Evolutionary conservation across 2,329 filamentous ascomycete species (phyloP), one percentile per base, ranked within the genome.

Genomic region (Talaromyces sp.): DNA sequence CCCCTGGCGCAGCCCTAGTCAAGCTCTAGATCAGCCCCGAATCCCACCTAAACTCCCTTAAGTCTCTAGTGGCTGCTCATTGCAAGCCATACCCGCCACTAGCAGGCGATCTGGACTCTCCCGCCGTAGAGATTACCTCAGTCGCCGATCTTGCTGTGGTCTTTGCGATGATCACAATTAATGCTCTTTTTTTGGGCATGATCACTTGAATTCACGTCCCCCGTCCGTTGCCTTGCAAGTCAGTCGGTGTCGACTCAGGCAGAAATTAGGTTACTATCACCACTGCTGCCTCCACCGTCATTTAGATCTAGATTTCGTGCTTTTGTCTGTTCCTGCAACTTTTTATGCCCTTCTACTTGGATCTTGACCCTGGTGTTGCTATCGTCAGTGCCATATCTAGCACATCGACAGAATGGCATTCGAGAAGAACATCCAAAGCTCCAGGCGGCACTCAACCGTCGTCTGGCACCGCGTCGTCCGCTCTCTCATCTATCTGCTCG

Each of bases 401-500:
- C 49, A 27, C 27, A 11, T 19, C 50, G 31, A 33, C 11, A 22
- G 6, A 37, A 66, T 66, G 64, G 43, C 60, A 11, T 22, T 60
- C 64, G 41, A 50, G 17, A 60, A 62, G n/a, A 57, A 59, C 5
- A 19, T 7, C 15, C 56, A 61, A 22, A 43, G 47, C 39, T 52
- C 57, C 22, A 56, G 65, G 25, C 65, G 68, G 47, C 68, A 66
- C 39, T 72, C 71, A 52, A 80, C 69, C 41, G 74, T 77, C 17
- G 81, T 83, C 59, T 84, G 83, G 75, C 89, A 89, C 73, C 86
- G 90, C 66, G 75, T 89, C 27, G 74, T 89, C 56, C 87, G 90
- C 56, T 87, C 86, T 37, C 79, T 90, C 68, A 85, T 90, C 72
- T 94, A 95, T 75, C 81, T 93, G 67, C 74, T 95, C 67, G 85